Percentiles rank a stretch among this genome's conserved stretches.
Conservation (phyloP, 306 rosid species). For the Styphnolobium japonicum region DNA sequence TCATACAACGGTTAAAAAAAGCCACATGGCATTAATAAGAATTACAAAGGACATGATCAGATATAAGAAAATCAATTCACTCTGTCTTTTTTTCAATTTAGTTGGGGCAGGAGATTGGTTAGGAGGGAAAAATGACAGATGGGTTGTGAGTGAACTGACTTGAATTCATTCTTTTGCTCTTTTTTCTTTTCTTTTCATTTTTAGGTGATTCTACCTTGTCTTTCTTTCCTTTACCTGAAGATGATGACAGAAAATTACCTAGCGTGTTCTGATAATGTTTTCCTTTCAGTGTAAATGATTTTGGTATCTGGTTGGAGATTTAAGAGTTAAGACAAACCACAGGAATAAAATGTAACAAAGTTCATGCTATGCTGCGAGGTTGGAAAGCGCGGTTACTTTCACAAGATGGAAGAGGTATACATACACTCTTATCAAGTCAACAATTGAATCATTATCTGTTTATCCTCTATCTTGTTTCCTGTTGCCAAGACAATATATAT, state of each 20-base stretch:
- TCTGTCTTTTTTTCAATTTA: not conserved
- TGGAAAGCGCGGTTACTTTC: no score
- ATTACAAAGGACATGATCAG: not conserved
- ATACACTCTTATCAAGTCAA: no score
- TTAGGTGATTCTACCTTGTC: not conserved
- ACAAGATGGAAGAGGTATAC: no score
- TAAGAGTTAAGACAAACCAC: not conserved
- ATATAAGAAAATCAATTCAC: not conserved
- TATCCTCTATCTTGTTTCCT: no score
- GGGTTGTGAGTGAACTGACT: not conserved
- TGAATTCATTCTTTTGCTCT: not conserved
- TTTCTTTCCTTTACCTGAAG: not conserved
- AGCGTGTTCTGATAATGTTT: not conserved
- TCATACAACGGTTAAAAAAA: not conserved
- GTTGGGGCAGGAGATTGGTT: not conserved
- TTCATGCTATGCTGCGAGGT: no score
- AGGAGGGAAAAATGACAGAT: not conserved
- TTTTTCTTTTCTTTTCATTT: not conserved
- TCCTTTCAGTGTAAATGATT: not conserved
- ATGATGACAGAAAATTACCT: not conserved
- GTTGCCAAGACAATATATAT: no score
- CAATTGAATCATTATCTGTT: no score
- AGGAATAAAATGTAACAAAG: not conserved
- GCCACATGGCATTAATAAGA: not conserved
- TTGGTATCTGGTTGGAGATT: not conserved